phyloP scores from a whole-genome alignment of 192 early-diverging fungal species.

The Physocladia obscura region DNA sequence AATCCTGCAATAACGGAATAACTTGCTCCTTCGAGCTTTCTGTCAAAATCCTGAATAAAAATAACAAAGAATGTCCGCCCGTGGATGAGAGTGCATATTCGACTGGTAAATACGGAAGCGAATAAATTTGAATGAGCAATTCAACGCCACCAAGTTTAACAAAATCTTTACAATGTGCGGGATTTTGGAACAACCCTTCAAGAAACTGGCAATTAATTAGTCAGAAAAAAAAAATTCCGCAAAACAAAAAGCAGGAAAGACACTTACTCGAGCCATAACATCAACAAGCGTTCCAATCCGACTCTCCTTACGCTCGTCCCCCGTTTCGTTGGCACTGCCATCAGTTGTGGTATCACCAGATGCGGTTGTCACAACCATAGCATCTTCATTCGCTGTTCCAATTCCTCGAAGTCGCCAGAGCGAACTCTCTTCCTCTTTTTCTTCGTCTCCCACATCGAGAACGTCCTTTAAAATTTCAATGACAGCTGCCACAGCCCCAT shows the following conservation, averaged over 20 bases:
- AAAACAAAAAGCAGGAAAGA: slow-evolving; percentile 14
- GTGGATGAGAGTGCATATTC: slow-evolving; percentile 63
- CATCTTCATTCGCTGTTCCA: not conserved
- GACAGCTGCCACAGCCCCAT: slow-evolving; percentile 68
- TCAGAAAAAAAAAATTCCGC: slow-evolving; percentile 42
- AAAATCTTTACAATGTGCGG: slow-evolving; percentile 72
- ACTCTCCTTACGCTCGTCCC: slow-evolving; percentile 53
- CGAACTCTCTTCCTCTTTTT: slow-evolving; percentile 52
- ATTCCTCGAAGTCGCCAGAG: not conserved
- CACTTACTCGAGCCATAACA: slow-evolving; percentile 60
- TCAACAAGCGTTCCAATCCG: slow-evolving; percentile 59
- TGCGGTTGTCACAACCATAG: not conserved
- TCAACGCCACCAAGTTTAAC: slow-evolving; percentile 64
- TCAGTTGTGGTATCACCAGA: not conserved
- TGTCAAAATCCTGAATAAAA: slow-evolving; percentile 68
- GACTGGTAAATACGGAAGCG: slow-evolving; percentile 68
- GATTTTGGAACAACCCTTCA: slow-evolving; percentile 83
- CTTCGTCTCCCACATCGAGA: slow-evolving; percentile 56
- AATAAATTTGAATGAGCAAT: slow-evolving; percentile 62
- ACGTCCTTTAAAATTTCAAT: slow-evolving; percentile 68
- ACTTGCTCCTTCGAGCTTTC: slow-evolving; percentile 63
- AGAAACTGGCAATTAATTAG: slow-evolving; percentile 68
- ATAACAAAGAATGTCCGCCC: slow-evolving; percentile 66
- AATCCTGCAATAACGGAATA: slow-evolving; percentile 52
- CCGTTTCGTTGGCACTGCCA: not conserved